phyloP scores from a whole-genome alignment of 2,329 filamentous ascomycete species.

The Lecanicillium sp. region DNA sequence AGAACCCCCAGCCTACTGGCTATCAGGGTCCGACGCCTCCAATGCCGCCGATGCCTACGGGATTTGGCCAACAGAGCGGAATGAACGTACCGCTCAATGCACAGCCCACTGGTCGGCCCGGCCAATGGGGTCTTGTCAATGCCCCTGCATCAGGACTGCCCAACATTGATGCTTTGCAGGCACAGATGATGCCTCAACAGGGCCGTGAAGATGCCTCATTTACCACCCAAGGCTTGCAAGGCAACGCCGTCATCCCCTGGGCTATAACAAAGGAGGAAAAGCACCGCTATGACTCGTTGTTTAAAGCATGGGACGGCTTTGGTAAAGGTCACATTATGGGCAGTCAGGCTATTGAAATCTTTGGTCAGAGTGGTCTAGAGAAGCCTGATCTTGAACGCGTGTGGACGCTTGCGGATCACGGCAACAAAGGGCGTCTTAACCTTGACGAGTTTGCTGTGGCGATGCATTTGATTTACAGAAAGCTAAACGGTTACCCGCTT shows the following conservation, averaged over 20 bases:
- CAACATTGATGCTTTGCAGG: slow-evolving; percentile 86
- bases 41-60: slow-evolving; percentile 71
- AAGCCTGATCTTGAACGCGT: slow-evolving; percentile 84
- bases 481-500: slow-evolving; percentile 89
- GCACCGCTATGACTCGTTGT: slow-evolving; percentile 89
- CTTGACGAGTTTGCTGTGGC: slow-evolving; percentile 96
- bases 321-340: slow-evolving; percentile 88
- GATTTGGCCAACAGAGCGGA: slow-evolving; percentile 55
- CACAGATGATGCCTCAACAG: slow-evolving; percentile 94
- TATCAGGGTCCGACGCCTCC: slow-evolving; percentile 82
- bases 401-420: slow-evolving; percentile 90
- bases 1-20: slow-evolving; percentile 65
- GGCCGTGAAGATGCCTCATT: slow-evolving; percentile 78
- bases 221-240: slow-evolving; percentile 78
- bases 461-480: slow-evolving; percentile 98
- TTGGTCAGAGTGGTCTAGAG: slow-evolving; percentile 89
- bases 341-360: slow-evolving; percentile 90
- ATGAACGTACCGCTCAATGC: slow-evolving; percentile 65
- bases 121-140: slow-evolving; percentile 98
- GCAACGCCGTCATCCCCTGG: slow-evolving; percentile 95
- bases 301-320: slow-evolving; percentile 94
- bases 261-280: slow-evolving; percentile 98
- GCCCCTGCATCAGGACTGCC: slow-evolving; percentile 81
- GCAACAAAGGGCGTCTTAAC: slow-evolving; percentile 89
- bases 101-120: slow-evolving; percentile 88